Base-by-base conservation (phyloP, 768 basidiomycete genomes). In the Trametes meyenii region DNA sequence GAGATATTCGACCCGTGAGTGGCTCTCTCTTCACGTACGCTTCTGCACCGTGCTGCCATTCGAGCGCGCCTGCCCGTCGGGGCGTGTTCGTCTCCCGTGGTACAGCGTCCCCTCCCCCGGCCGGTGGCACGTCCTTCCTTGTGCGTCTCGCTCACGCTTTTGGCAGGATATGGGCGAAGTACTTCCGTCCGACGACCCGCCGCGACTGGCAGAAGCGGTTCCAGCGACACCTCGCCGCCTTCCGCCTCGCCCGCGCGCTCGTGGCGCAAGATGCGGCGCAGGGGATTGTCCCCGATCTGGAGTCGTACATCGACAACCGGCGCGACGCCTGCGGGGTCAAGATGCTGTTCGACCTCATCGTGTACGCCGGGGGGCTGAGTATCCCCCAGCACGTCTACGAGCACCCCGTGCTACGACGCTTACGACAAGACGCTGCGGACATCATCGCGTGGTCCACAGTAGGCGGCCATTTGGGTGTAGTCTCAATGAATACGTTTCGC, bases 391-490 rank as follows among this genome's bases (percentile, higher is more conserved):
- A 69, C 19, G 66, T 69, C 3, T 62, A 66, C 19, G 69, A 69
- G 13, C 63, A 70, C 16, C 66, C 71, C 10, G 55, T 66, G n/a
- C 58, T 83, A 14, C 58, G 54, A 23, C 68, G 69, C 14, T 65
- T 86, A 10, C 76, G 73, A 39, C 68, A 74, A 29, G 67, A 75
- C 50, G 82, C 82, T 1, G 74, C 77, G 10, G 79, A 86, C 64
- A 75, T 87, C 45, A 77, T 85, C 13, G 76, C 77, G 7, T 81
- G 81, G 75, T 80, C 83, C n/a, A 73, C 79, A 73, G 87, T 87
- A 70, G 44, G 75, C 69, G 38, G n/a, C 19, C 26, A 39, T 46
- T 16, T 33, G 23, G 5, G 13, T 23, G 14, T 35, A 40, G n/a
- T 38, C 49, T 10, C 51, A 44, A 23, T 54, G 59, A n/a, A 52